Base-by-base conservation (phyloP, 768 basidiomycete species). In the Strobilomyces confusus region DNA sequence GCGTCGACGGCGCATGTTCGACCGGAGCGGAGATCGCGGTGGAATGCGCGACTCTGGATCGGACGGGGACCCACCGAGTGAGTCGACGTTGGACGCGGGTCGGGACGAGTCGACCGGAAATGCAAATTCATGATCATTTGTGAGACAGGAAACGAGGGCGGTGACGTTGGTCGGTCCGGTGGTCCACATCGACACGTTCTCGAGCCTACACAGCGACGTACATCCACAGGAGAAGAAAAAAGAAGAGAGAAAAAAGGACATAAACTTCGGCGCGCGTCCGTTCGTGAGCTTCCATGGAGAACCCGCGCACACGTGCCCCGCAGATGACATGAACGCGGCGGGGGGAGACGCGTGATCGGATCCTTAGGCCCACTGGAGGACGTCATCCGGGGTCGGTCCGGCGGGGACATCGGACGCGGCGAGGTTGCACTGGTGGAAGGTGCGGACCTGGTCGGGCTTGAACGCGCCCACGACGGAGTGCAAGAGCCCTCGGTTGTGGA, bases 391-490 rank as follows among this genome's bases (percentile, higher is more conserved):
- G 19, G 62, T 64, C 7, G 81, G 81, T 9, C 82, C 82, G 4
- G 56, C 58, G 32, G 81, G 81, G 51, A 72, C 73, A 48, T 74
- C 75, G 23, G 75, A 76, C 9, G 77, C 78, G 19, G 81, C 81
- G 22, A 83, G 72, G 64, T 83, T 83, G 68, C 81, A 83, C 60
- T 80, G 79, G 53, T 80, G 78, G 67, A 80, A 80, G 23, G 73
- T 71, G 41, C 80, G 69, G 49, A 79, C 69, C 61, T 82, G 74
- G 52, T 75, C 69, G 19, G 70, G 65, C 50, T 57, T 68, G 61
- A 83, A 83, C 15, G 86, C 82, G 23, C 86, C 87, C 15, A 87
- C 84, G 60, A 87, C 85, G 11, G 77, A 74, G 59, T 88, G 86
- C 45, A 87, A 66, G 25, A 85, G 69, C 15, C 87, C 87, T 23